Percentiles rank a stretch among this genome's conserved stretches.
phyloP scores from a whole-genome alignment of 2,329 filamentous ascomycete species.

The Trichophyton equinum region DNA sequence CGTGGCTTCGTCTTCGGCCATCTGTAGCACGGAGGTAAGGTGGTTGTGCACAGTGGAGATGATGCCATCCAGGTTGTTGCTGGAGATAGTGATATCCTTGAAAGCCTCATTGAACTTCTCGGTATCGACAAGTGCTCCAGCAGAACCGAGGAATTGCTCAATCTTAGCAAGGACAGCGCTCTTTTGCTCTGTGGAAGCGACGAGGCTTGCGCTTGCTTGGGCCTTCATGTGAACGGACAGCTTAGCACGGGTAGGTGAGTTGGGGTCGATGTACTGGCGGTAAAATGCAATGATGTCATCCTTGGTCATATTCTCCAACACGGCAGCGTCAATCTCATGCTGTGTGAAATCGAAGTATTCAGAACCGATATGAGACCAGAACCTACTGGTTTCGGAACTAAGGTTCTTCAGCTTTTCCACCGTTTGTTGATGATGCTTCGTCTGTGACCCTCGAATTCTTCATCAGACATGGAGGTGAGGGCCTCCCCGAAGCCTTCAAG shows the following conservation, averaged over 20 bases:
- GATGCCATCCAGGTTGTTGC: constrained; percentile 39
- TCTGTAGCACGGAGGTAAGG: constrained; percentile 36
- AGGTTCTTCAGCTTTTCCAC: constrained; percentile 84
- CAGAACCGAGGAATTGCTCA: constrained; percentile 35
- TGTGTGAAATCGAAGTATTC: constrained; percentile 86
- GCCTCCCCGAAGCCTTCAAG: constrained; percentile 53
- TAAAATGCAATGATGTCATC: constrained; percentile 70
- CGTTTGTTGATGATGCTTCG: constrained; percentile 75
- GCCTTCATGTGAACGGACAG: constrained; percentile 72
- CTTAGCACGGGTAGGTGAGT: constrained; percentile 64
- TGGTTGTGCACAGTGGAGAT: constrained; percentile 41
- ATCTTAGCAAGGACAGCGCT: constrained; percentile 33
- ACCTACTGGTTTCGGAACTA: constrained; percentile 64
- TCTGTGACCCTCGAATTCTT: constrained; percentile 84
- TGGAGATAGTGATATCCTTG: constrained; percentile 33
- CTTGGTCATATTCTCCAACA: constrained; percentile 64
- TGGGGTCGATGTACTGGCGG: constrained; percentile 59
- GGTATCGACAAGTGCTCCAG: constrained; percentile 34
- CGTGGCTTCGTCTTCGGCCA: constrained; percentile 39
- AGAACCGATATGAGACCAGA: constrained; percentile 73
- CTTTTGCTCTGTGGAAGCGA: constrained; percentile 17
- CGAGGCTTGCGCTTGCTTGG: constrained; percentile 44
- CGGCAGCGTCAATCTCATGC: constrained; percentile 63
- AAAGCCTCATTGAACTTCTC: constrained; percentile 34
- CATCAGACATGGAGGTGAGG: constrained; percentile 62